phyloP scores from a whole-genome alignment of 805 yeast species.

The Saturnispora saitoi region DNA sequence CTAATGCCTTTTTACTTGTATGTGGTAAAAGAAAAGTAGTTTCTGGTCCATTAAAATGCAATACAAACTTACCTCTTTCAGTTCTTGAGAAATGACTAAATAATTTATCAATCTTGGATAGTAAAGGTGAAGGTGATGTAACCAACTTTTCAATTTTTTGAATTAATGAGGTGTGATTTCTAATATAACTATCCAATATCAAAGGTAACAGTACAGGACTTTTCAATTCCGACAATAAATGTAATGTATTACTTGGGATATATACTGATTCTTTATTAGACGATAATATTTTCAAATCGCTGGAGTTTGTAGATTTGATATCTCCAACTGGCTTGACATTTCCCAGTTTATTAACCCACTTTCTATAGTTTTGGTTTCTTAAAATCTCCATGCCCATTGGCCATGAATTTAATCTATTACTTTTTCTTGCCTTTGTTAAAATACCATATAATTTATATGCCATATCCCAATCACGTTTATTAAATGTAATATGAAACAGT shows the following conservation, averaged over 20 bases:
- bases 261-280: background rate
- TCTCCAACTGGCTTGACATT: constrained; percentile 4
- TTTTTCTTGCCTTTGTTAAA: background rate
- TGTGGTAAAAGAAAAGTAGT: background rate
- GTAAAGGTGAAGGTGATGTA: background rate
- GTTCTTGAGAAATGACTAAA: constrained; percentile 1
- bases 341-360: background rate
- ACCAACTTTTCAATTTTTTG: background rate
- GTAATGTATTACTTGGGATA: constrained; percentile 1
- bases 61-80: background rate
- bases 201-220: background rate
- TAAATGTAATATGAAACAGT: constrained; percentile 2
- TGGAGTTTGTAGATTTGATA: background rate
- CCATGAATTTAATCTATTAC: background rate
- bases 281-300: background rate
- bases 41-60: constrained; percentile 5
- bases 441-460: constrained; percentile 2
- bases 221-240: constrained; percentile 2
- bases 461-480: constrained; percentile 3
- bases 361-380: constrained; percentile 2
- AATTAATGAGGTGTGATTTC: background rate
- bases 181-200: background rate
- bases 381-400: constrained; percentile 4
- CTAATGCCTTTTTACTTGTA: background rate
- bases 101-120: constrained; percentile 1